Percentiles rank a stretch among this genome's conserved stretches.
phyloP scores from a whole-genome alignment of 1,284 basidiomycete genomes.

The Pseudozyma sp. region DNA sequence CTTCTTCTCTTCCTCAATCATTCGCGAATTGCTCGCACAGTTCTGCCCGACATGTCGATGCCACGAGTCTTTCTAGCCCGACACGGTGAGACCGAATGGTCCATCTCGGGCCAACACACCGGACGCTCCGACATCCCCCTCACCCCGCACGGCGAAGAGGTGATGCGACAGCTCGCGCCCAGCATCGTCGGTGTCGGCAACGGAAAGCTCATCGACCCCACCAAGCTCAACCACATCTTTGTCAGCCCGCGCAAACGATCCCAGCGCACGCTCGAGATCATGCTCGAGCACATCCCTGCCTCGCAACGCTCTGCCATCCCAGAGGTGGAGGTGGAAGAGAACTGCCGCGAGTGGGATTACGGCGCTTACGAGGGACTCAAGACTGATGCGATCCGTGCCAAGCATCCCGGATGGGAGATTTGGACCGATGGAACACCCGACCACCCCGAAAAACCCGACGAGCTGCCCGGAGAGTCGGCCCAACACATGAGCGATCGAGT shows the following conservation, averaged over 20 bases:
- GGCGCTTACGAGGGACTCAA: constrained; percentile 67
- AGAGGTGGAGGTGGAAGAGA: constrained; percentile 44
- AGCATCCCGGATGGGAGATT: constrained; percentile 63
- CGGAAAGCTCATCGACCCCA: constrained; percentile 59
- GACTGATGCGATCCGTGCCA: constrained; percentile 57
- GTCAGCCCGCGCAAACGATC: constrained; percentile 58
- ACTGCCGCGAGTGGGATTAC: constrained; percentile 68
- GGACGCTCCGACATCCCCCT: constrained; percentile 64
- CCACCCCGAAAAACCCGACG: constrained; percentile 43
- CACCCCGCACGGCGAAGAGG: constrained; percentile 59
- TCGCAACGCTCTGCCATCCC: constrained; percentile 41
- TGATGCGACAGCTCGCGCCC: constrained; percentile 59
- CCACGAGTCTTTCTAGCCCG: constrained; percentile 65
- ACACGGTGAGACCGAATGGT: constrained; percentile 68
- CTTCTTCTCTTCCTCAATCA: neutral
- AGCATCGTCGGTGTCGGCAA: constrained; percentile 56
- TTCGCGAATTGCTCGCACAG: neutral
- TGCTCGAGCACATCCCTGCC: constrained; percentile 54
- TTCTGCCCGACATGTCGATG: constrained; percentile 49
- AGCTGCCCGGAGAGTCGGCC: constrained; percentile 62
- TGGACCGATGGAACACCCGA: constrained; percentile 65
- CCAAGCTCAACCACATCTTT: constrained; percentile 56
- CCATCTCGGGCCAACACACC: constrained; percentile 65
- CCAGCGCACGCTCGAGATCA: constrained; percentile 57
- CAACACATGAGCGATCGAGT: constrained; percentile 61